These are phyloP conservation scores for Raphanus sativus DNA, from an alignment of 345 rosid species.

Conservation along the genomic window DNA sequence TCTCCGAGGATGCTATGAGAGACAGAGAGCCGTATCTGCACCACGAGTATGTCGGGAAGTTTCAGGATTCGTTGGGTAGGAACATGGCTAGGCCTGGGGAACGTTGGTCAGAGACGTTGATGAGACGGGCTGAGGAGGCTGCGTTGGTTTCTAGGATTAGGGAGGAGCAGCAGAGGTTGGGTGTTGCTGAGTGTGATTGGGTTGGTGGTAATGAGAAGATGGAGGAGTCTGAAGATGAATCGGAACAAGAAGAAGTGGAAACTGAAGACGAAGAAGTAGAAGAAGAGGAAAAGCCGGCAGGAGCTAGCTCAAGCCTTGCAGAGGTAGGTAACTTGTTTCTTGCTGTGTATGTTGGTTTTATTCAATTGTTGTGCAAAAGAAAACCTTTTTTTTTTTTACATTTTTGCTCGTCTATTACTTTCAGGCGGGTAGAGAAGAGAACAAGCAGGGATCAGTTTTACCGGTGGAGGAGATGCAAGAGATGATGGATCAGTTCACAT, in stretches of 20 bases:
- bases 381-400: no score
- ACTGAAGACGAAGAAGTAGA: slow-evolving; percentile 27
- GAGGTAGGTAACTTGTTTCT: slow-evolving; percentile 21
- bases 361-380: neutral
- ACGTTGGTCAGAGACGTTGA: slow-evolving; percentile 90
- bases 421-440: slow-evolving; percentile 27
- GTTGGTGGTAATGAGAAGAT: slow-evolving; percentile 65
- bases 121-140: slow-evolving; percentile 87
- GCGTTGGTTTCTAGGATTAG: slow-evolving; percentile 71
- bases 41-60: slow-evolving; percentile 94
- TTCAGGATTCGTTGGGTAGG: slow-evolving; percentile 76
- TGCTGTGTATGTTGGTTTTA: neutral
- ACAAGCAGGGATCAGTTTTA: slow-evolving; percentile 30
- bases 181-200: slow-evolving; percentile 83
- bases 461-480: slow-evolving; percentile 73
- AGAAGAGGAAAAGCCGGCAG: slow-evolving; percentile 9
- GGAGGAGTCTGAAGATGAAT: slow-evolving; percentile 57
- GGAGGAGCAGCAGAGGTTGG: slow-evolving; percentile 84
- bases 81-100: slow-evolving; percentile 94
- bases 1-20: slow-evolving; percentile 97
- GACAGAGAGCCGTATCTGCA: slow-evolving; percentile 93
- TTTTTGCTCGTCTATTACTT: neutral
- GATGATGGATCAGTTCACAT: slow-evolving; percentile 78
- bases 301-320: slow-evolving; percentile 25
- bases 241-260: slow-evolving; percentile 39